These are phyloP conservation scores for Alternaria infectoria DNA, from an alignment of 2,329 filamentous ascomycete genomes.

Conservation along the genomic window DNA sequence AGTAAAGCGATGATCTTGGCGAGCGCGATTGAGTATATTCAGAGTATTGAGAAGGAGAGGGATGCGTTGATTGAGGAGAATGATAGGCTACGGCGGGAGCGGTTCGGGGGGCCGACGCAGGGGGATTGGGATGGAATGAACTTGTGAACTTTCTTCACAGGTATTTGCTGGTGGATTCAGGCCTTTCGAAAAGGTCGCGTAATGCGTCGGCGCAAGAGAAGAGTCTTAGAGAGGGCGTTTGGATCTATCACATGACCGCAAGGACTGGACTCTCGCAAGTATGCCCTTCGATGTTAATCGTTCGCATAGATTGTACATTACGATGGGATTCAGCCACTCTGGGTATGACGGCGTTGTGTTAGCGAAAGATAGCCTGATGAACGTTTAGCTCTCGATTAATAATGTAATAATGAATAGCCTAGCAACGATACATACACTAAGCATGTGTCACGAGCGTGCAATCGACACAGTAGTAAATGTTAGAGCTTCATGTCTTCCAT, in stretches of 20 bases:
- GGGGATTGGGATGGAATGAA: background rate
- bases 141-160: background rate
- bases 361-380: background rate
- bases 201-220: background rate
- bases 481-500: background rate
- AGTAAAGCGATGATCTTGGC: constrained; percentile 44
- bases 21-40: constrained; percentile 44
- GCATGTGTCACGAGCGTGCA: background rate
- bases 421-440: background rate
- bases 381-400: background rate
- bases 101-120: background rate
- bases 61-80: constrained; percentile 35
- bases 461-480: background rate
- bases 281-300: background rate
- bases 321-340: background rate
- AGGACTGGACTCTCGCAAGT: background rate
- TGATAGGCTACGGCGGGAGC: constrained; percentile 26
- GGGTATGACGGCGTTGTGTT: background rate
- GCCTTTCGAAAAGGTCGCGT: background rate
- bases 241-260: background rate
- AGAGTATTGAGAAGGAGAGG: constrained; percentile 36
- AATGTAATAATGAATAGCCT: background rate
- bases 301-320: background rate
- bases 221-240: background rate
- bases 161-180: background rate